phyloP scores from a whole-genome alignment of 805 yeast species.

The Lipomyces spencermartinsiae region DNA sequence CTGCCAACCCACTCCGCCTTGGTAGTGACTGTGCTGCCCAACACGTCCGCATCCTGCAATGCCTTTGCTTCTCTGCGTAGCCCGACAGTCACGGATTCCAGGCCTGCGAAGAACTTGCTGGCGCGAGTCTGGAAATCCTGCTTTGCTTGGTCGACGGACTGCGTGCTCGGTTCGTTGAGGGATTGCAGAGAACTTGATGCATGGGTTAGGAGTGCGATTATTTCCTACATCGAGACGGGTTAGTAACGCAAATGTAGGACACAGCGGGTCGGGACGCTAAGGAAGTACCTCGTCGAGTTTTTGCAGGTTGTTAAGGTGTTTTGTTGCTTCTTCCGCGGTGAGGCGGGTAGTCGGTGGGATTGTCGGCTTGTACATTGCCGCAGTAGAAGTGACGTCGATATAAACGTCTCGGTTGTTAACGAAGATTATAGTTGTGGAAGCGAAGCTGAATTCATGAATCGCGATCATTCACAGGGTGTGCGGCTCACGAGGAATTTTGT shows the following conservation, averaged over 20 bases:
- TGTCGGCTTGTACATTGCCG: neutral
- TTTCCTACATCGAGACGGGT: constrained; percentile 13
- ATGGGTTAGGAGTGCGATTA: constrained; percentile 21
- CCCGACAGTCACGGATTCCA: constrained; percentile 28
- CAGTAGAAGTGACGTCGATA: neutral
- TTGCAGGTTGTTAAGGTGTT: constrained; percentile 27
- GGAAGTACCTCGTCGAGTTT: constrained; percentile 32
- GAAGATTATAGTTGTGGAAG: no score
- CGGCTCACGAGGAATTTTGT: no score
- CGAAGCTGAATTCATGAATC: no score
- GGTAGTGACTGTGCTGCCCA: constrained; percentile 26
- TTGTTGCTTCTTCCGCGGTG: constrained; percentile 19
- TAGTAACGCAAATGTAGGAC: neutral
- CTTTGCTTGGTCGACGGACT: constrained; percentile 14
- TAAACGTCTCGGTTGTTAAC: no score
- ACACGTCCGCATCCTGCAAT: constrained; percentile 28
- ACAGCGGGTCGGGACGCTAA: neutral
- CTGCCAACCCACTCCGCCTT: constrained; percentile 35
- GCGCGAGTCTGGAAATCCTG: constrained; percentile 15
- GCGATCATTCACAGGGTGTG: no score
- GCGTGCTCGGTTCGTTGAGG: constrained; percentile 19
- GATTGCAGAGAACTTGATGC: constrained; percentile 26
- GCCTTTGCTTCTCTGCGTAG: constrained; percentile 31
- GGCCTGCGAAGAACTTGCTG: constrained; percentile 12
- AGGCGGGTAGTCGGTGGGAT: neutral